phyloP scores from a whole-genome alignment of 805 yeast genomes.

The Kuraishia hungarica region DNA sequence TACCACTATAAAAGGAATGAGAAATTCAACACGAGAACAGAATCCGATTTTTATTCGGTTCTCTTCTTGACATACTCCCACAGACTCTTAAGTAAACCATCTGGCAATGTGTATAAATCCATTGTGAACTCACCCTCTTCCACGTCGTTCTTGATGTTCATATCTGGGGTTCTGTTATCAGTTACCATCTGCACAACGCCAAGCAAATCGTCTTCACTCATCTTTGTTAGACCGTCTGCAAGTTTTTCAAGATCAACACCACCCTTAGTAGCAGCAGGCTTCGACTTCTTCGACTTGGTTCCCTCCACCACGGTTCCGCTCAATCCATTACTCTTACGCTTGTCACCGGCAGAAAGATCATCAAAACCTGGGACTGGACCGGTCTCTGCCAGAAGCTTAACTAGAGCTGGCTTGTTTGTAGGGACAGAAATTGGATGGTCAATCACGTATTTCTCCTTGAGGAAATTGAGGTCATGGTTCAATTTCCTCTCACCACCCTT shows the following conservation, averaged over 20 bases:
- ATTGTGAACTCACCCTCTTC: constrained; percentile 96
- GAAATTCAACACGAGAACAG: background rate
- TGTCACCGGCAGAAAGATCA: constrained; percentile 10
- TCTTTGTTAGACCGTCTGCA: constrained; percentile 82
- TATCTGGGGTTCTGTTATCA: constrained; percentile 88
- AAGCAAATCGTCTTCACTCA: constrained; percentile 85
- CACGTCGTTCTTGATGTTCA: constrained; percentile 91
- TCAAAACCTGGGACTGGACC: constrained; percentile 68
- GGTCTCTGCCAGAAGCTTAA: constrained; percentile 65
- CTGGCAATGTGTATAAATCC: constrained; percentile 92
- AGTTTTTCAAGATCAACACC: constrained; percentile 81
- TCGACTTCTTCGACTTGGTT: constrained; percentile 42
- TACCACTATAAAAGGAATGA: background rate
- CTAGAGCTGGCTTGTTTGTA: constrained; percentile 61
- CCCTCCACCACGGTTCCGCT: constrained; percentile 15
- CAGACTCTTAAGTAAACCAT: constrained; percentile 78
- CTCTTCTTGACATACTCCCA: constrained; percentile 91
- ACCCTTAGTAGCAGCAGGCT: constrained; percentile 57
- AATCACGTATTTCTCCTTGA: constrained; percentile 62
- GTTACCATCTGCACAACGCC: constrained; percentile 97
- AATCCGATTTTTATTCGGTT: constrained; percentile 10
- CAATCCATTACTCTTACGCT: constrained; percentile 6
- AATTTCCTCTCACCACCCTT: constrained; percentile 84
- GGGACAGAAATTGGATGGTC: constrained; percentile 79
- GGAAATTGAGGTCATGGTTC: constrained; percentile 83